Evolutionary conservation across 345 rosid species (phyloP).

Genomic region (Gossypium anomalum): DNA sequence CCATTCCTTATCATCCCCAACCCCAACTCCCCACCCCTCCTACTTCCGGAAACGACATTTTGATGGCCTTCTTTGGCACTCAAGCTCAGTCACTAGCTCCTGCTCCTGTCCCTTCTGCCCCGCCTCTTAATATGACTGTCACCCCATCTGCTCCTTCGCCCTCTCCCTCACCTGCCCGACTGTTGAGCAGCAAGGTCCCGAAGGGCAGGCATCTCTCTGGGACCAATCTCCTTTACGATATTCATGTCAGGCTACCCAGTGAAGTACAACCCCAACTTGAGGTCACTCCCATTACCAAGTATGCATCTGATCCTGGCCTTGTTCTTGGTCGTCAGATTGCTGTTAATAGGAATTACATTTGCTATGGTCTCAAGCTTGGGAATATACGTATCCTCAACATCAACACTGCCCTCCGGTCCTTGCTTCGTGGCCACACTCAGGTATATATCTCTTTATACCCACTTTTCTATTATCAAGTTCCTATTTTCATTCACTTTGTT

Average conservation of each 20-base stretch:
- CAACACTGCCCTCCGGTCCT: constrained; percentile 64
- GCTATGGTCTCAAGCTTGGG: constrained; percentile 74
- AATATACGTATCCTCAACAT: constrained; percentile 70
- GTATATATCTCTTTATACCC: constrained; percentile 13
- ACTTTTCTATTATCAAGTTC: neutral
- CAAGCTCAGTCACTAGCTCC: constrained; percentile 22
- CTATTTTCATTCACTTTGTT: neutral
- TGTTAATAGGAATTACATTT: constrained; percentile 64
- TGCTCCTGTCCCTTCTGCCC: constrained; percentile 18
- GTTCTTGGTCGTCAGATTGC: constrained; percentile 75
- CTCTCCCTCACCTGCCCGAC: constrained; percentile 25
- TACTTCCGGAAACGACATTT: constrained; percentile 14
- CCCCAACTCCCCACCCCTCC: constrained; percentile 14
- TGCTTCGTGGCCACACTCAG: constrained; percentile 70
- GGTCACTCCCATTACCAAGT: constrained; percentile 75
- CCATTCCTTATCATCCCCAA: constrained; percentile 11
- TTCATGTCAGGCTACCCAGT: constrained; percentile 48
- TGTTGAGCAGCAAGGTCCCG: constrained; percentile 58
- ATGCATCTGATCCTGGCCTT: constrained; percentile 62
- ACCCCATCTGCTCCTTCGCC: constrained; percentile 11
- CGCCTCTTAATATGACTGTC: constrained; percentile 11
- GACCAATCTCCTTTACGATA: constrained; percentile 40
- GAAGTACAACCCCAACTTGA: constrained; percentile 74
- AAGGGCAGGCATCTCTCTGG: constrained; percentile 54
- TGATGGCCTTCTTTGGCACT: constrained; percentile 20